These are phyloP conservation scores for Nidula microcarpa DNA, from an alignment of 768 basidiomycete genomes.

Conservation along the genomic window DNA sequence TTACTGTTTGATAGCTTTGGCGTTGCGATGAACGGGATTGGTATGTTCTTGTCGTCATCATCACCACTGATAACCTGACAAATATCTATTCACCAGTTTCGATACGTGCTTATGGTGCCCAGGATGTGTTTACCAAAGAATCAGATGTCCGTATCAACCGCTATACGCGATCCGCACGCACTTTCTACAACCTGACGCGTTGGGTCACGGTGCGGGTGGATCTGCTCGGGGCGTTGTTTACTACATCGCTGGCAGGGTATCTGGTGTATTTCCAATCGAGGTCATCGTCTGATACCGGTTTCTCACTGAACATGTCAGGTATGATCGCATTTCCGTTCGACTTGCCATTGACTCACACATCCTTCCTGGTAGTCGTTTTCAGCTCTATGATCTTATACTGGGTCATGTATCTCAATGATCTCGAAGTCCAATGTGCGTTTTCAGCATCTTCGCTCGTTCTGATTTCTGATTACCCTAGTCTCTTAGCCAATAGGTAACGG, in stretches of 20 bases:
- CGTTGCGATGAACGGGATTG: no score
- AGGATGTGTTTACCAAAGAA: constrained; percentile 40
- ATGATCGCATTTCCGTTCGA: background rate
- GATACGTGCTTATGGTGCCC: constrained; percentile 60
- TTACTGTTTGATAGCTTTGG: background rate
- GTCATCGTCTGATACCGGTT: constrained; percentile 40
- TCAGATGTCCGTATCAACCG: constrained; percentile 49
- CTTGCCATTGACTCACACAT: background rate
- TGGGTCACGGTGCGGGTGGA: constrained; percentile 51
- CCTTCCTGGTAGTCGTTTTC: background rate
- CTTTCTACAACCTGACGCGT: constrained; percentile 47
- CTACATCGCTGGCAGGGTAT: background rate
- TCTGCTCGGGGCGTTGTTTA: constrained; percentile 44
- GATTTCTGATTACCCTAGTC: background rate
- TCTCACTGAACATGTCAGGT: background rate
- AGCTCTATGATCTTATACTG: background rate
- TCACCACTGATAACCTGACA: background rate
- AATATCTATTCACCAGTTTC: constrained; percentile 25
- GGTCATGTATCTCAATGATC: background rate
- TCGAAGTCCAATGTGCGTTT: background rate
- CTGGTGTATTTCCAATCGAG: background rate
- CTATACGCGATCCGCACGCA: constrained; percentile 38
- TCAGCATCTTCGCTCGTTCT: background rate
- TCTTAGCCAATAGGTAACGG: background rate
- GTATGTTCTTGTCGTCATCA: background rate